Conservation (phyloP, 768 basidiomycete species). For the Lactarius hengduanensis region DNA sequence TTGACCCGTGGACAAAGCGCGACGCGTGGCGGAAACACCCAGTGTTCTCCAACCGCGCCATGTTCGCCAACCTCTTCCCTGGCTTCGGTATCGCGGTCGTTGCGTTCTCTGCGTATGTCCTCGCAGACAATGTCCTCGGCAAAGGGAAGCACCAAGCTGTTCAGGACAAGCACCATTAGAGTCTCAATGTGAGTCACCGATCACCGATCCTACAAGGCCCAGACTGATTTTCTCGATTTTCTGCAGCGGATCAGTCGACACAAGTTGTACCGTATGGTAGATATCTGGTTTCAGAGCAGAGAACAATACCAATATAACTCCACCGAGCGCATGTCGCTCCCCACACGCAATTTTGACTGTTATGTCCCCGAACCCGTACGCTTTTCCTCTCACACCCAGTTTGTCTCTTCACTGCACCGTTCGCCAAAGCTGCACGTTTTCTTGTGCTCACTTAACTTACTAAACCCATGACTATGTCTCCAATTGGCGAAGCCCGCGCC, state of each 20-base stretch:
- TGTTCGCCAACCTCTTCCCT: constrained; percentile 91
- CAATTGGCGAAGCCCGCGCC: neutral
- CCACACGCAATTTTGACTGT: neutral
- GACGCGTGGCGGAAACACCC: constrained; percentile 91
- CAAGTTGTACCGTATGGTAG: neutral
- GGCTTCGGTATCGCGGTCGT: constrained; percentile 92
- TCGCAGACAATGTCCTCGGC: constrained; percentile 65
- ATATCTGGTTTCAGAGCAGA: neutral
- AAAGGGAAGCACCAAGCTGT: constrained; percentile 30
- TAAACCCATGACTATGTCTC: neutral
- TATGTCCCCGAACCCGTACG: neutral
- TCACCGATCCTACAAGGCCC: neutral
- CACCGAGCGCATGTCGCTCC: neutral
- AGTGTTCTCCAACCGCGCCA: constrained; percentile 81
- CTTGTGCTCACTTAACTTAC: neutral
- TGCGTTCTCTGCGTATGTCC: constrained; percentile 88
- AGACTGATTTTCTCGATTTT: neutral
- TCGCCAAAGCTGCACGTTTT: neutral
- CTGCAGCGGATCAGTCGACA: neutral
- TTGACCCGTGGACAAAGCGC: constrained; percentile 92
- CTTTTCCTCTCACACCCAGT: neutral
- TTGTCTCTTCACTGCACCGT: neutral
- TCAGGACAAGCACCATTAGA: constrained; percentile 25
- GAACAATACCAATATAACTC: neutral
- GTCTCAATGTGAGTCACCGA: neutral